phyloP scores from a whole-genome alignment of 2,329 filamentous ascomycete genomes.

The Pseudocercospora fuligena region DNA sequence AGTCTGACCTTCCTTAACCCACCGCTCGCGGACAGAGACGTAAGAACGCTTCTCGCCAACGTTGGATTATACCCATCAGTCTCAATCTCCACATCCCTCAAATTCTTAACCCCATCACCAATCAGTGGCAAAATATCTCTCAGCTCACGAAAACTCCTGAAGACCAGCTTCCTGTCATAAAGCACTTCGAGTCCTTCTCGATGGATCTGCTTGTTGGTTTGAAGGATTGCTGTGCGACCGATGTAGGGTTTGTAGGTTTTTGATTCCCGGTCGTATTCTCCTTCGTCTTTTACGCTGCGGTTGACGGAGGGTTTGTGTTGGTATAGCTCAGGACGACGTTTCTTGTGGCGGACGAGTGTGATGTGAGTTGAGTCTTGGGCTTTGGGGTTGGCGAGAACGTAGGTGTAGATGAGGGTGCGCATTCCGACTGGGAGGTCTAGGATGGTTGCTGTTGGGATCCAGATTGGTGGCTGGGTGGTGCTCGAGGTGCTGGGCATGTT shows the following conservation, averaged over 20 bases:
- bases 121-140: not conserved
- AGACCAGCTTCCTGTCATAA: not conserved
- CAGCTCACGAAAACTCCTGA: not conserved
- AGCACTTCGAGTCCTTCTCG: not conserved
- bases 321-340: no score
- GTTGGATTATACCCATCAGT: not conserved
- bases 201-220: not conserved
- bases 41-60: not conserved
- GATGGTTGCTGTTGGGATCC: no score
- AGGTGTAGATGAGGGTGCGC: no score
- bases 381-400: no score
- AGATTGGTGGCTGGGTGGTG: no score
- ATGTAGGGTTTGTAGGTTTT: not conserved
- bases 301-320: no score
- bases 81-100: not conserved
- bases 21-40: not conserved
- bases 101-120: slow-evolving; percentile 2
- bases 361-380: no score
- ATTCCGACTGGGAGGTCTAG: no score
- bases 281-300: not conserved
- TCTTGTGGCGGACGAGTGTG: no score
- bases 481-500: no score
- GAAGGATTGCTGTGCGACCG: not conserved
- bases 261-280: not conserved
- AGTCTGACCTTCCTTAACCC: not conserved